phyloP scores from a whole-genome alignment of 306 rosid genomes.

The Casuarina equisetifolia region DNA sequence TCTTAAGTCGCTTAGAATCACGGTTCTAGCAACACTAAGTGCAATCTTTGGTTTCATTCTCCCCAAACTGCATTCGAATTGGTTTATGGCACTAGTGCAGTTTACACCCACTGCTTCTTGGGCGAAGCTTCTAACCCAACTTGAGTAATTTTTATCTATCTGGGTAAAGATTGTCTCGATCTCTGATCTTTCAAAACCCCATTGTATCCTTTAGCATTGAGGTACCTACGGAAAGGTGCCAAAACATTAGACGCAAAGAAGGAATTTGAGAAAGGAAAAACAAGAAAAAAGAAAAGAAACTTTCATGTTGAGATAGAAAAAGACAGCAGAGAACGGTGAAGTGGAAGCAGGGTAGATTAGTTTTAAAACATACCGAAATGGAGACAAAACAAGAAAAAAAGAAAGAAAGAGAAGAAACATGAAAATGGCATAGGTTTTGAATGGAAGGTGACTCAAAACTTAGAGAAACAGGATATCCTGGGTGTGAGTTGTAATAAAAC shows the following conservation, averaged over 20 bases:
- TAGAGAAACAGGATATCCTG: too few species aligned
- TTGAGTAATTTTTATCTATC: constrained; percentile 31
- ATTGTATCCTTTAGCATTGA: constrained; percentile 34
- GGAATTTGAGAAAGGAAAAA: not conserved
- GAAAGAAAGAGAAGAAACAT: too few species aligned
- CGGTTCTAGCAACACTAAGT: constrained; percentile 33
- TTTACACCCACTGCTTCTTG: constrained; percentile 31
- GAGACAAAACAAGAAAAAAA: too few species aligned
- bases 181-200: constrained; percentile 42
- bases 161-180: constrained; percentile 29
- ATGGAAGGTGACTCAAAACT: too few species aligned
- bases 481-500: too few species aligned
- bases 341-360: too few species aligned
- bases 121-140: constrained; percentile 39
- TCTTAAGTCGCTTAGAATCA: constrained; percentile 42
- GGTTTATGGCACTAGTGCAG: constrained; percentile 23
- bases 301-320: too few species aligned
- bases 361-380: too few species aligned
- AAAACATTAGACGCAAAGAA: not conserved
- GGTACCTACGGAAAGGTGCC: constrained; percentile 29
- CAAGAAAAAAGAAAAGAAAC: not conserved
- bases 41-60: constrained; percentile 51
- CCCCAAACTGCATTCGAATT: constrained; percentile 35
- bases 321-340: too few species aligned
- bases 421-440: too few species aligned